Evolutionary conservation across 2,329 filamentous ascomycete species (phyloP).

Genomic region (Pseudogymnoascus sp.): DNA sequence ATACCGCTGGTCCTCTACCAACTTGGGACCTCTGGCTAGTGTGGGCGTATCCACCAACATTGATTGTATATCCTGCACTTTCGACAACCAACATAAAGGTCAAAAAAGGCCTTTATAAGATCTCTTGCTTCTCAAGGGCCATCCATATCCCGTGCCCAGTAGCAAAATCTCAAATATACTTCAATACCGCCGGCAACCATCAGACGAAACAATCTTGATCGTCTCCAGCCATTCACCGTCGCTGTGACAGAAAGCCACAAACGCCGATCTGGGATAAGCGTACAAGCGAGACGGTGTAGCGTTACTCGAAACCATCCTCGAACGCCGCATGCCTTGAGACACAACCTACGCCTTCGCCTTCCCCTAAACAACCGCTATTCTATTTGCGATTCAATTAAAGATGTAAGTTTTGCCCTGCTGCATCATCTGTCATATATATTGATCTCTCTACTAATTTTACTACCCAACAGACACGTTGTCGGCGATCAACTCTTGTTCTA

Average conservation of each 20-base stretch:
- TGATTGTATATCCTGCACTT: neutral
- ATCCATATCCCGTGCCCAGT: neutral
- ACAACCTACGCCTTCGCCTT: neutral
- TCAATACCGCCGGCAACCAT: neutral
- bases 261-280: slow-evolving; percentile 2
- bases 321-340: neutral
- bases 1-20: neutral
- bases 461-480: slow-evolving; percentile 3
- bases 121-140: neutral
- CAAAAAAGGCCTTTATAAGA: neutral
- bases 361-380: neutral
- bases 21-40: neutral
- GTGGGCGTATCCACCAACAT: neutral
- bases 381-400: neutral
- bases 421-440: neutral
- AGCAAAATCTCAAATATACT: neutral
- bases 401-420: neutral
- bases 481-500: slow-evolving; percentile 4
- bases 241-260: slow-evolving; percentile 3
- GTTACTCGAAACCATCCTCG: slow-evolving; percentile 7
- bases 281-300: slow-evolving; percentile 8
- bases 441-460: neutral
- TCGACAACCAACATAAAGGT: neutral
- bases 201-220: neutral
- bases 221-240: neutral